Evolutionary conservation across 805 yeast species (phyloP).

Genomic region (Barnettozyma pratensis): DNA sequence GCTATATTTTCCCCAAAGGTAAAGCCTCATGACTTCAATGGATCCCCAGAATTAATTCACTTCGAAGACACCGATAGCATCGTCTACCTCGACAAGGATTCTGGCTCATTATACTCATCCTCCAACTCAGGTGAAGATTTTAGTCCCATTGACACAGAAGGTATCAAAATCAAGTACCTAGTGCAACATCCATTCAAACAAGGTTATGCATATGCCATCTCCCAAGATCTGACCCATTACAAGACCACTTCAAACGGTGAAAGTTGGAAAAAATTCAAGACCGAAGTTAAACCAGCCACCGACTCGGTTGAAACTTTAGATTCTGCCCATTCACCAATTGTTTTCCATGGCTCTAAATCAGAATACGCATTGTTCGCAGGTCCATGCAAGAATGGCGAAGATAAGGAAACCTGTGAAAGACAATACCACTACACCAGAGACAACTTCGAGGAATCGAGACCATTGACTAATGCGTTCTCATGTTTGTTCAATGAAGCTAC

Average conservation of each 20-base stretch:
- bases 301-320: constrained; percentile 21
- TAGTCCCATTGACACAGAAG: constrained; percentile 33
- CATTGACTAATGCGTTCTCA: constrained; percentile 28
- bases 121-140: constrained; percentile 43
- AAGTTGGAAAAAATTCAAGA: constrained; percentile 34
- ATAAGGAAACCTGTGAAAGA: constrained; percentile 29
- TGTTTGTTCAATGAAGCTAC: constrained; percentile 29
- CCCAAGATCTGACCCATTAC: constrained; percentile 30
- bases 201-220: constrained; percentile 34
- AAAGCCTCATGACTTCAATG: constrained; percentile 14
- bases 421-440: constrained; percentile 40
- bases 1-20: constrained; percentile 25
- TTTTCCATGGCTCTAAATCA: constrained; percentile 35
- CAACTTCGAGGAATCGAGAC: constrained; percentile 33
- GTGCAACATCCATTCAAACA: constrained; percentile 35
- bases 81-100: constrained; percentile 16
- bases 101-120: constrained; percentile 37
- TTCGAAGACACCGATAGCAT: constrained; percentile 27
- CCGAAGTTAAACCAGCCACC: constrained; percentile 26
- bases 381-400: constrained; percentile 27
- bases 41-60: constrained; percentile 26
- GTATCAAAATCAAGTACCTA: constrained; percentile 27
- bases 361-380: constrained; percentile 35
- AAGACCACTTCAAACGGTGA: constrained; percentile 37
- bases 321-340: constrained; percentile 22